These are phyloP conservation scores for Lasiosphaeria ovina DNA, from an alignment of 495 filamentous ascomycete species.

Conservation along the genomic window DNA sequence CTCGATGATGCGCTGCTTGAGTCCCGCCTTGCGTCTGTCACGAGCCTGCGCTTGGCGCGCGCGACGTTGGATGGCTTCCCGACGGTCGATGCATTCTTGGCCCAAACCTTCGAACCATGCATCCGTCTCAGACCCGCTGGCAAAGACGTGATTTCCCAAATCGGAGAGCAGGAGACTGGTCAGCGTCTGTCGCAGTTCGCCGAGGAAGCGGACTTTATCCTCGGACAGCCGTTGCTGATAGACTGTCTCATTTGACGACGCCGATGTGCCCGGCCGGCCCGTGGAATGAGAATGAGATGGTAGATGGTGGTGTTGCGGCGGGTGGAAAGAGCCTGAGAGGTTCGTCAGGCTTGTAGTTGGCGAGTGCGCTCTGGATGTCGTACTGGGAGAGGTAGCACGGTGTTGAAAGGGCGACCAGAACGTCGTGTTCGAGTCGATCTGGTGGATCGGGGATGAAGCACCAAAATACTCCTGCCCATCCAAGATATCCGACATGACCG, in stretches of 20 bases:
- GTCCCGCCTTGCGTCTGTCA: slow-evolving; percentile 44
- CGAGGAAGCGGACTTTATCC: slow-evolving; percentile 64
- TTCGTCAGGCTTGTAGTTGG: slow-evolving; percentile 55
- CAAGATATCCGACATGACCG: slow-evolving; percentile 58
- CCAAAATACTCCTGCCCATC: slow-evolving; percentile 73
- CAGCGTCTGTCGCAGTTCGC: slow-evolving; percentile 72
- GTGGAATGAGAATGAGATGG: slow-evolving; percentile 42
- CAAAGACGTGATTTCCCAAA: slow-evolving; percentile 79
- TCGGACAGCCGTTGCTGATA: slow-evolving; percentile 52
- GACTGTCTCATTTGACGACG: slow-evolving; percentile 59
- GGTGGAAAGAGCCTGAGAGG: slow-evolving; percentile 44
- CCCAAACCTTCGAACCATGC: slow-evolving; percentile 79
- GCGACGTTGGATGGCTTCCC: slow-evolving; percentile 60
- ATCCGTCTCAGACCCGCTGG: slow-evolving; percentile 87
- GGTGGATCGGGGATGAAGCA: slow-evolving; percentile 63
- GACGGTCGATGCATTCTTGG: slow-evolving; percentile 72
- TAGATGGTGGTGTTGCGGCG: slow-evolving; percentile 38
- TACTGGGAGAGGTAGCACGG: slow-evolving; percentile 59
- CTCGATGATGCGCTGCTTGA: slow-evolving; percentile 52
- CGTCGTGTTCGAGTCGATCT: slow-evolving; percentile 74
- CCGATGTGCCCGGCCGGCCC: slow-evolving; percentile 51
- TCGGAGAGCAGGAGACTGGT: slow-evolving; percentile 88
- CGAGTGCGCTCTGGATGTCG: slow-evolving; percentile 53
- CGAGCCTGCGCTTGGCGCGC: slow-evolving; percentile 37
- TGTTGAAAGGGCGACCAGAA: slow-evolving; percentile 85